Base-by-base conservation (phyloP, 75 land plant species). In the Azolla pinnata region DNA sequence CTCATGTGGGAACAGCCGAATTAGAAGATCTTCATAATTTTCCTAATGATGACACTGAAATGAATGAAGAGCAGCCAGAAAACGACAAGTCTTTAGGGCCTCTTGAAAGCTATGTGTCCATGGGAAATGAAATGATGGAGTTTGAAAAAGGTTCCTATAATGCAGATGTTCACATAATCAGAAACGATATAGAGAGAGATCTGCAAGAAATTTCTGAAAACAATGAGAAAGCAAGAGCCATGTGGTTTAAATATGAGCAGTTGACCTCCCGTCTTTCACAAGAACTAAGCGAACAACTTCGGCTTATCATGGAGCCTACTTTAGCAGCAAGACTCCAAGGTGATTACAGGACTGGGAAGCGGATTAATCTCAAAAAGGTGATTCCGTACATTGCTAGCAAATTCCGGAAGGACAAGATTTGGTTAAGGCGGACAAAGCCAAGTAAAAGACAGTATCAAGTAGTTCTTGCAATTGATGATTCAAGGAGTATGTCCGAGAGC, bases 341-440 rank as follows among this genome's bases (percentile, higher is more conserved):
- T 8, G 99, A 95, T 53, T 95, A 95, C 40, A 80, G 75, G 63
- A 92, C 97, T 35, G 99, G 99, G 16, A 95, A 95, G 59, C 74
- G 99, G 44, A 86, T 95, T 26, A 95, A 95, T 63, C 85, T 95
- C 96, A 90, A 86, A 49, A 90, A 95, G 88, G 91, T 95, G 17
- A 95, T 95, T 48, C 86, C 99, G n/a, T 95, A 89, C 50, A 80
- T 95, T 53, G 99, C 99, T 21, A 95, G 97, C 33, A 84, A 95
- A 53, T 95, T 78, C 53, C 74, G 97, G 2, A 90, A 80, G 65
- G 97, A 95, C 67, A 95, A 86, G 62, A 95, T 95, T 51, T 95
- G 99, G 99, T 66, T 95, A 20, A 73, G 97, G 56, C 69, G 99
- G 20, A 95, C 99, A 10, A 73, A 75, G 55, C 91, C 99, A 0